Percentiles rank a stretch among this genome's conserved stretches.
Conservation (phyloP, 176 grass and related monocot genomes). For the Oropetium thomaeum region DNA sequence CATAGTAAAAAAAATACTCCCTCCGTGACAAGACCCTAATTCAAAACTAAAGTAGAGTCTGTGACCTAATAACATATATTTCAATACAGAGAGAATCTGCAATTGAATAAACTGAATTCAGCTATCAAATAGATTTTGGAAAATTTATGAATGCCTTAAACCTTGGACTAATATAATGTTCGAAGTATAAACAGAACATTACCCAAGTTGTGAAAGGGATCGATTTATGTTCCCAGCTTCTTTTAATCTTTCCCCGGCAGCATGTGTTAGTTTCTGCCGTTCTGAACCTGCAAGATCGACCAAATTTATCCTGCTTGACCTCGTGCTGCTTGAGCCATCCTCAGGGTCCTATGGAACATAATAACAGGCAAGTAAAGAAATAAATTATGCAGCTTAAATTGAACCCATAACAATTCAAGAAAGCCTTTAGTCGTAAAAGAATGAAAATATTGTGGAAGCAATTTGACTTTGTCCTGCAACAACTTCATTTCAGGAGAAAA, state of each 20-base stretch:
- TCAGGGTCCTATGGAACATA: constrained; percentile 55
- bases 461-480: not conserved
- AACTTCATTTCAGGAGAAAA: not conserved
- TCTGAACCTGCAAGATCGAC: constrained; percentile 99
- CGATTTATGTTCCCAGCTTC: constrained; percentile 99
- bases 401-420: not conserved
- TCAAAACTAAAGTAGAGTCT: not conserved
- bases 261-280: constrained; percentile 81
- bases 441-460: not conserved
- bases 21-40: not conserved
- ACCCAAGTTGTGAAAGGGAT: constrained; percentile 97
- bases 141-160: constrained; percentile 4
- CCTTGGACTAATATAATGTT: not conserved
- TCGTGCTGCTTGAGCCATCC: constrained; percentile 71
- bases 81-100: not conserved
- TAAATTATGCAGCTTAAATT: not conserved
- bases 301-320: constrained; percentile 92
- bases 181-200: constrained; percentile 35
- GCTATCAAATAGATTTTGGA: not conserved
- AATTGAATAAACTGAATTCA: not conserved
- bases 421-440: not conserved
- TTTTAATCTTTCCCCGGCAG: constrained; percentile 80
- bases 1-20: not conserved
- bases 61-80: not conserved
- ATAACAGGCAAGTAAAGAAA: constrained; percentile 12